Evolutionary conservation across 257 asterid species (phyloP).

Genomic region (Solanum peruvianum): DNA sequence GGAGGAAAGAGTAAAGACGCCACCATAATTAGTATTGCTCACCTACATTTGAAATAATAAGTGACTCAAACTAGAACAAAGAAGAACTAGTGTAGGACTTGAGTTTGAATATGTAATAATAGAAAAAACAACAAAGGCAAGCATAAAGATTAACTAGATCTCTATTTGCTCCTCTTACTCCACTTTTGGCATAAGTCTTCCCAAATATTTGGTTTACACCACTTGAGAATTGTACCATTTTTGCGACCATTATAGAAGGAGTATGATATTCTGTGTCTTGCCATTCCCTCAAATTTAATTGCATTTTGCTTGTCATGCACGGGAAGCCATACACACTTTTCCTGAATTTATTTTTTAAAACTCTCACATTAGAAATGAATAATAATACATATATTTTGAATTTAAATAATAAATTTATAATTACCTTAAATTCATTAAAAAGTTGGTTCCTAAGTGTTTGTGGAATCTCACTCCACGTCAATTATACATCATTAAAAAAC

Average conservation of each 20-base stretch:
- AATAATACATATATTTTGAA: not conserved
- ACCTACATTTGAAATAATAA: too few species aligned
- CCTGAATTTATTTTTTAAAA: not conserved
- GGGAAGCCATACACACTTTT: not conserved
- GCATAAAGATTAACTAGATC: too few species aligned
- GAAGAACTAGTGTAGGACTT: too few species aligned
- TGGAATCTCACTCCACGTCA: not conserved
- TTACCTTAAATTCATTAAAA: not conserved
- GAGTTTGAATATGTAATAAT: too few species aligned
- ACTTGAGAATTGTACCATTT: not conserved
- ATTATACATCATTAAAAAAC: not conserved
- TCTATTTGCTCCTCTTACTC: not conserved
- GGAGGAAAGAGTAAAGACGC: too few species aligned
- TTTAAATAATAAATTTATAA: not conserved
- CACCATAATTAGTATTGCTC: too few species aligned
- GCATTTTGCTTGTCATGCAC: not conserved
- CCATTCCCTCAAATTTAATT: too few species aligned
- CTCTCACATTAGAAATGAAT: not conserved
- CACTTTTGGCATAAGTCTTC: not conserved
- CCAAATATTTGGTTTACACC: not conserved
- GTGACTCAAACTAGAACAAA: too few species aligned
- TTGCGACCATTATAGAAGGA: not conserved
- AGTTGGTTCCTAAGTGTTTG: too few species aligned
- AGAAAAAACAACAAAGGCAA: too few species aligned
- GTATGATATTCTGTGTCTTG: not conserved